These are phyloP conservation scores for Boletus vermiculosoides DNA, from an alignment of 768 basidiomycete genomes.

Conservation along the genomic window DNA sequence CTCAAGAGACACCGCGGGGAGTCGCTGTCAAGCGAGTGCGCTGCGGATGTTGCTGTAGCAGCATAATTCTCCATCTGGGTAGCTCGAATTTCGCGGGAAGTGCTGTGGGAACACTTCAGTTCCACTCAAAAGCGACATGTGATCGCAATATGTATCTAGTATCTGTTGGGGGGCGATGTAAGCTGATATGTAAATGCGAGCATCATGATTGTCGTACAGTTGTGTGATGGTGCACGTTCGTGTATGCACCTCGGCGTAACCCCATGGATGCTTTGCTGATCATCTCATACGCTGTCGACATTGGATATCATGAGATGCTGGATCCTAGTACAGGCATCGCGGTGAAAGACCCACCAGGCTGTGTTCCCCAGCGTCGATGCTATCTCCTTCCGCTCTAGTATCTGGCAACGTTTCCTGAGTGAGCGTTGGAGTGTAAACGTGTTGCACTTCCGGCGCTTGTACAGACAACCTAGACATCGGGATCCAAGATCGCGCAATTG, in stretches of 20 bases:
- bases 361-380: background rate
- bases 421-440: too few relatives aligned
- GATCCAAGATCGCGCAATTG: background rate
- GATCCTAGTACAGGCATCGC: background rate
- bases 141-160: slow-evolving; percentile 15
- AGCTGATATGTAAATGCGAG: background rate
- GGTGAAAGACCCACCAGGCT: too few relatives aligned
- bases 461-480: background rate
- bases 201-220: background rate
- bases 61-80: slow-evolving; percentile 4
- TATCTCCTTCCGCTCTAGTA: background rate
- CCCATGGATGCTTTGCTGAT: background rate
- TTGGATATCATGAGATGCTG: background rate
- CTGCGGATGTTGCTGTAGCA: background rate
- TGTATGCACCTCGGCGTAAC: background rate
- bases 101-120: background rate
- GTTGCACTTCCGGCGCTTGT: too few relatives aligned
- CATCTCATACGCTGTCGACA: background rate
- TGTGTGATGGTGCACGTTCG: background rate
- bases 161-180: slow-evolving; percentile 12
- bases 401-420: background rate
- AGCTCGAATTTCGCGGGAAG: background rate
- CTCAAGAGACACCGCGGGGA: slow-evolving; percentile 70
- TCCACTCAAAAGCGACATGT: slow-evolving; percentile 22
- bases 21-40: slow-evolving; percentile 7